A percentile compares a stretch with the other conserved stretches of the same genome.
Conservation (phyloP, 2,329 filamentous ascomycete species). For the Pseudohalonectria lignicola region DNA sequence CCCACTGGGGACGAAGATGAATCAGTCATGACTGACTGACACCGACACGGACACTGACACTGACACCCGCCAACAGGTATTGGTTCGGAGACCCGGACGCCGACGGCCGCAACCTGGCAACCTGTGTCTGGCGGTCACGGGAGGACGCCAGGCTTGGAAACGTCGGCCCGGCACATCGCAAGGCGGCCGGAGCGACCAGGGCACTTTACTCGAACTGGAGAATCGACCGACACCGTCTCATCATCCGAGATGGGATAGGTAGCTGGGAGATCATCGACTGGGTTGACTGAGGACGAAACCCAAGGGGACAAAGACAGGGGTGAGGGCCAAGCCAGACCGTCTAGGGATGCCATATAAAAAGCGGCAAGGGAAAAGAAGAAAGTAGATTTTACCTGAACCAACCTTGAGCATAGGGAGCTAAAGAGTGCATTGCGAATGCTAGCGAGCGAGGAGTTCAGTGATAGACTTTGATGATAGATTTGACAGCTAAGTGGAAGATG, state of each 20-base stretch:
- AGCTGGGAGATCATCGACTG: conserved; percentile 55
- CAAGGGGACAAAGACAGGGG: too few species aligned
- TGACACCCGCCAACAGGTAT: conserved; percentile 58
- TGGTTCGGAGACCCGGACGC: conserved; percentile 74
- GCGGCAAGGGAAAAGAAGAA: background rate
- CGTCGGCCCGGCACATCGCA: conserved; percentile 44
- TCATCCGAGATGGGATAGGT: conserved; percentile 52
- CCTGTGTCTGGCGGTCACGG: conserved; percentile 55
- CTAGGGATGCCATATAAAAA: background rate
- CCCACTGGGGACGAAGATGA: too few species aligned
- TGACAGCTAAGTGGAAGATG: too few species aligned
- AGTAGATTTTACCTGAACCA: background rate
- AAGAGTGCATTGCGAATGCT: background rate
- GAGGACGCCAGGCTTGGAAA: conserved; percentile 50
- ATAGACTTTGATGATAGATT: too few species aligned
- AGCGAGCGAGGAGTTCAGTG: background rate
- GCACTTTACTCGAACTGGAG: conserved; percentile 55
- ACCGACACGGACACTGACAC: too few species aligned
- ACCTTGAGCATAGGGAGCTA: background rate
- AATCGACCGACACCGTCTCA: conserved; percentile 60
- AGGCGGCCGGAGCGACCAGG: conserved; percentile 55
- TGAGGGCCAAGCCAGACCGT: too few species aligned
- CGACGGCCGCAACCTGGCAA: conserved; percentile 69
- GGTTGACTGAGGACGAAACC: conserved; percentile 21
- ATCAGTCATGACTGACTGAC: too few species aligned